These are phyloP conservation scores for Plenodomus tracheiphilus DNA, from an alignment of 2,329 filamentous ascomycete genomes.

Conservation along the genomic window DNA sequence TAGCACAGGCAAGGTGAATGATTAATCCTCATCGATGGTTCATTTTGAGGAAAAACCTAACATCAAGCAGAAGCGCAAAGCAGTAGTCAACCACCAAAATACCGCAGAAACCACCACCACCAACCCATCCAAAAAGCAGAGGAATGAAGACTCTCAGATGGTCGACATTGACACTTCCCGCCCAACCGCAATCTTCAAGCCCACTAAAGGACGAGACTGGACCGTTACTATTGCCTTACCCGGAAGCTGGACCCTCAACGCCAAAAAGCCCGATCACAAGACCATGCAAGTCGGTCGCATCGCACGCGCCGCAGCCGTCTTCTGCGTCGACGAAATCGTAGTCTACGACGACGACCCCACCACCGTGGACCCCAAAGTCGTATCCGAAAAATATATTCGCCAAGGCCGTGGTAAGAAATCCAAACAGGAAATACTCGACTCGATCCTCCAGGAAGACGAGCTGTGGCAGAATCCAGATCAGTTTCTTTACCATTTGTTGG, in stretches of 20 bases:
- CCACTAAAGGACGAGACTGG: constrained; percentile 66
- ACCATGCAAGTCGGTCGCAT: constrained; percentile 74
- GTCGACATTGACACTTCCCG: constrained; percentile 60
- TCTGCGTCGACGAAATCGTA: constrained; percentile 81
- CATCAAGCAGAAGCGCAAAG: constrained; percentile 19
- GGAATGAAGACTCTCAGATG: constrained; percentile 8
- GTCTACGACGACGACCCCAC: constrained; percentile 73
- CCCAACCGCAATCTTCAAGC: constrained; percentile 69
- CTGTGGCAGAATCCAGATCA: constrained; percentile 74
- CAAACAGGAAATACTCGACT: constrained; percentile 48
- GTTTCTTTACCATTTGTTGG: constrained; percentile 77
- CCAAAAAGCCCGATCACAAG: constrained; percentile 73
- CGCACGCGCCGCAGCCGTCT: constrained; percentile 79
- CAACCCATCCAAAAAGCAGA: constrained; percentile 22
- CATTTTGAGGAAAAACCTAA: constrained; percentile 1
- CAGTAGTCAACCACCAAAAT: constrained; percentile 22
- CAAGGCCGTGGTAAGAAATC: constrained; percentile 45
- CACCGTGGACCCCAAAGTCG: constrained; percentile 27
- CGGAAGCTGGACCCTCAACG: constrained; percentile 68
- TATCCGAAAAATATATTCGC: constrained; percentile 23
- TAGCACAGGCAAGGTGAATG: constrained; percentile 11
- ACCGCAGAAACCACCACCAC: constrained; percentile 1
- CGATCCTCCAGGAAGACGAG: constrained; percentile 47
- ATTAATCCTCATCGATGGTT: too few species aligned
- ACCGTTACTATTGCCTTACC: constrained; percentile 79